These are phyloP conservation scores for Cutaneotrichosporon cavernicola DNA, from an alignment of 1,284 basidiomycete genomes.

Conservation along the genomic window DNA sequence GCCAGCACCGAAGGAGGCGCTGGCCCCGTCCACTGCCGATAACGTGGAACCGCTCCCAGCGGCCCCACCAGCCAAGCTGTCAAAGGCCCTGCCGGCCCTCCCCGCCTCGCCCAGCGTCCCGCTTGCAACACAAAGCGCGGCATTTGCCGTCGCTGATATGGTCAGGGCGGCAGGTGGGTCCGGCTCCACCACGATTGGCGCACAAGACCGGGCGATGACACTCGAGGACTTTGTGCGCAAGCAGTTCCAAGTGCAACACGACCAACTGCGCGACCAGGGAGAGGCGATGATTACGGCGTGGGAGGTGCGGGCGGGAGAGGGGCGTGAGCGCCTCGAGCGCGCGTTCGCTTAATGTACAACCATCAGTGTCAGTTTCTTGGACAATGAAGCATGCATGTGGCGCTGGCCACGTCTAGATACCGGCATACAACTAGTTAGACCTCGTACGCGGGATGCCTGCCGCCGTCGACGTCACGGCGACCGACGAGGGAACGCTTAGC, in stretches of 20 bases:
- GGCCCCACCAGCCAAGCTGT: not conserved
- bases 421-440: constrained; percentile 12
- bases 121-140: constrained; percentile 9
- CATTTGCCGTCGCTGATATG: constrained; percentile 19
- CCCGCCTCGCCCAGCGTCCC: constrained; percentile 27
- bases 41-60: not conserved
- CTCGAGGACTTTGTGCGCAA: constrained; percentile 26
- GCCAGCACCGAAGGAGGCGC: constrained; percentile 1
- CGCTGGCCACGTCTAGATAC: constrained; percentile 12
- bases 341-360: not conserved
- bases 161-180: constrained; percentile 6
- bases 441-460: constrained; percentile 42
- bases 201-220: constrained; percentile 18
- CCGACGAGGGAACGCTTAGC: constrained; percentile 16
- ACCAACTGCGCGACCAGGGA: constrained; percentile 19
- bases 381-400: constrained; percentile 13
- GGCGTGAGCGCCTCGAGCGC: constrained; percentile 9
- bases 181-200: constrained; percentile 7
- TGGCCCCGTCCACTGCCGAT: constrained; percentile 1
- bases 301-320: constrained; percentile 51
- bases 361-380: not conserved
- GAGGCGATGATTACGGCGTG: constrained; percentile 69
- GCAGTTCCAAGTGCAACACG: constrained; percentile 14
- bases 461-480: constrained; percentile 32
- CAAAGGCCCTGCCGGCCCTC: not conserved